Conservation (phyloP, 2,329 filamentous ascomycete genomes). For the Neospermospora avenae region DNA sequence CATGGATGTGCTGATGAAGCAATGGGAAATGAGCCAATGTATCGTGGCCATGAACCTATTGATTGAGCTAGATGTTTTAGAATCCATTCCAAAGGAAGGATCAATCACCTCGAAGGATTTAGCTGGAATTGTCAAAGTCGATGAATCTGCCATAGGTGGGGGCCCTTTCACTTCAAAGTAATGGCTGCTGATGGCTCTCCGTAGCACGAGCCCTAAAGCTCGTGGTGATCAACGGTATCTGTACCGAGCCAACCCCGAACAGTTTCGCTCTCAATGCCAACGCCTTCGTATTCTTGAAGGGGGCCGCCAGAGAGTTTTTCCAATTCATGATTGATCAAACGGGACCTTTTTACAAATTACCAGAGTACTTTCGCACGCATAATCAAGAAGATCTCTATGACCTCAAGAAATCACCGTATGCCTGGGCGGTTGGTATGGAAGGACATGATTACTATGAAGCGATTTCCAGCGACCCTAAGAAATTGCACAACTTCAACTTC, state of each 20-base stretch:
- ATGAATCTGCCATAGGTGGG: constrained; percentile 20
- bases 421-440: constrained; percentile 19
- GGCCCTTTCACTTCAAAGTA: neutral
- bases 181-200: neutral
- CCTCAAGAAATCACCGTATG: constrained; percentile 23
- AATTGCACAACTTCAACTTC: constrained; percentile 16
- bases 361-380: constrained; percentile 22
- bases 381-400: constrained; percentile 21
- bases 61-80: constrained; percentile 20
- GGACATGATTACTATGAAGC: constrained; percentile 22
- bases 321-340: constrained; percentile 20
- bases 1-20: constrained; percentile 20
- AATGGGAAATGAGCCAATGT: constrained; percentile 19
- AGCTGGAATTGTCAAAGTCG: constrained; percentile 16
- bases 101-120: constrained; percentile 17
- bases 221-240: constrained; percentile 14
- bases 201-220: constrained; percentile 18
- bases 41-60: constrained; percentile 18
- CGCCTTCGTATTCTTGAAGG: constrained; percentile 15
- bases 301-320: constrained; percentile 18
- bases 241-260: constrained; percentile 14
- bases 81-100: constrained; percentile 18
- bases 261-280: constrained; percentile 20
- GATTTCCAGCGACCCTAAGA: constrained; percentile 14
- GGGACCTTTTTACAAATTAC: constrained; percentile 17